Evolutionary conservation across 2,329 filamentous ascomycete genomes (phyloP), one percentile per base, ranked within the genome.

Genomic region (Fonsecaea nubica): DNA sequence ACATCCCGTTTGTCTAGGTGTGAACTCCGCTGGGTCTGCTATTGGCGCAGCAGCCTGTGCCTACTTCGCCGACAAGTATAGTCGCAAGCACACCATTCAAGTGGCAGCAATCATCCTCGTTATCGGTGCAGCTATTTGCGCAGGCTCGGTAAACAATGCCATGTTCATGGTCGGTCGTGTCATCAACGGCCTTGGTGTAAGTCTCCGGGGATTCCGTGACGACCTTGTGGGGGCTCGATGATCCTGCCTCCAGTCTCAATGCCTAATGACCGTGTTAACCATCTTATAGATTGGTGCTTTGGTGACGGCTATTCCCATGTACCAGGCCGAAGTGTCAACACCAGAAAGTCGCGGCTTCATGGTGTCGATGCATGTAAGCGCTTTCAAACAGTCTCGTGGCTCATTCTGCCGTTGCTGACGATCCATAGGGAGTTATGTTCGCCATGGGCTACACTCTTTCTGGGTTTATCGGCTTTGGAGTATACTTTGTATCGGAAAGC

Each of bases 1-100:
- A 59, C 18, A 30, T 25, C 25, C 50, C 42, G 33, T 50, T 40
- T 54, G 32, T 9, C 18, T 45, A 70, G 68, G 69, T 40, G 74
- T 82, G 5, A 81, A 80, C 69, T 78, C 77, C 18, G 81, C 80
- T 4, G 80, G 80, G n/a, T 78, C 76, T 30, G 75, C 75, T 40
- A 67, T 78, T 21, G 80, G 77, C n/a, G 76, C 75, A 33, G 59
- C 77, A 1, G 74, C 76, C 64, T 78, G 76, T 50, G 75, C 77
- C 8, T 82, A 80, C 78, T 72, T 71, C n/a, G 77, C 77, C 6
- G 78, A 81, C 61, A 72, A 72, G 54, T 75, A 75, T 53, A 75
- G 78, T 12, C 74, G 80, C 1, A 79, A 79, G 65, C 72, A 74
- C 32, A 78, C 76, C 30, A 78, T 81, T 40, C 76, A 78, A 67